Evolutionary conservation across 164 flowering plant genomes (phyloP).

Genomic region (Houttuynia cordata): DNA sequence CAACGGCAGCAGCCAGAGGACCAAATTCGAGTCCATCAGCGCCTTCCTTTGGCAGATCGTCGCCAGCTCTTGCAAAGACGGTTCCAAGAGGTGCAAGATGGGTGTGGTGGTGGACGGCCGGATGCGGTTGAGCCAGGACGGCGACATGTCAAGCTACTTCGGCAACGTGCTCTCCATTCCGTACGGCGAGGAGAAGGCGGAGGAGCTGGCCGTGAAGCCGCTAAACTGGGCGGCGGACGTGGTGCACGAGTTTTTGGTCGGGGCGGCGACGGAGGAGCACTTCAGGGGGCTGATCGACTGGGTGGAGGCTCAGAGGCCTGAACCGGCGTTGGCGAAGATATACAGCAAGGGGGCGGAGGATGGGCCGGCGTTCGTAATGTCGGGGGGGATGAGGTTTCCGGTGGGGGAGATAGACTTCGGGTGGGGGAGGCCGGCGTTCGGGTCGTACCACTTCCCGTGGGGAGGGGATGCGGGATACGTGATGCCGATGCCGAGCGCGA

Average conservation of each 20-base stretch:
- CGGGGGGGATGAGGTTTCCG: slow-evolving; percentile 25
- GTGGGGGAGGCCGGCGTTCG: slow-evolving; percentile 24
- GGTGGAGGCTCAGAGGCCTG: slow-evolving; percentile 25
- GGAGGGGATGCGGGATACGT: slow-evolving; percentile 24
- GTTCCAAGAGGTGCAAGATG: slow-evolving; percentile 3
- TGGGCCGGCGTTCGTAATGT: slow-evolving; percentile 25
- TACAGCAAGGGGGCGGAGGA: slow-evolving; percentile 18
- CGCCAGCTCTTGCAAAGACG: neutral
- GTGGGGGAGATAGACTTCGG: slow-evolving; percentile 23
- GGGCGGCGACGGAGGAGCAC: slow-evolving; percentile 18
- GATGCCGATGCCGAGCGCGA: slow-evolving; percentile 31
- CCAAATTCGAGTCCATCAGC: slow-evolving; percentile 9
- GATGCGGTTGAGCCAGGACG: slow-evolving; percentile 4
- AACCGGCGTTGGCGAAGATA: slow-evolving; percentile 15
- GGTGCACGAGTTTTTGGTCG: slow-evolving; percentile 11
- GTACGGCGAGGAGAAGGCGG: slow-evolving; percentile 8
- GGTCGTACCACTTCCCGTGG: slow-evolving; percentile 32
- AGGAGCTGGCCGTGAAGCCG: slow-evolving; percentile 13
- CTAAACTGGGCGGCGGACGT: slow-evolving; percentile 17
- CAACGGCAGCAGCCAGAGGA: neutral
- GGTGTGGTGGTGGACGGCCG: slow-evolving; percentile 15
- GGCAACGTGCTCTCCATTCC: slow-evolving; percentile 34
- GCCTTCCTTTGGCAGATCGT: slow-evolving; percentile 10
- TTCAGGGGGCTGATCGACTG: slow-evolving; percentile 25
- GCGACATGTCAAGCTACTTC: slow-evolving; percentile 16